A percentile compares a stretch with the other conserved stretches of the same genome.
Conservation (phyloP, 1,284 basidiomycete species). For the Apiotrichum montevideense region DNA sequence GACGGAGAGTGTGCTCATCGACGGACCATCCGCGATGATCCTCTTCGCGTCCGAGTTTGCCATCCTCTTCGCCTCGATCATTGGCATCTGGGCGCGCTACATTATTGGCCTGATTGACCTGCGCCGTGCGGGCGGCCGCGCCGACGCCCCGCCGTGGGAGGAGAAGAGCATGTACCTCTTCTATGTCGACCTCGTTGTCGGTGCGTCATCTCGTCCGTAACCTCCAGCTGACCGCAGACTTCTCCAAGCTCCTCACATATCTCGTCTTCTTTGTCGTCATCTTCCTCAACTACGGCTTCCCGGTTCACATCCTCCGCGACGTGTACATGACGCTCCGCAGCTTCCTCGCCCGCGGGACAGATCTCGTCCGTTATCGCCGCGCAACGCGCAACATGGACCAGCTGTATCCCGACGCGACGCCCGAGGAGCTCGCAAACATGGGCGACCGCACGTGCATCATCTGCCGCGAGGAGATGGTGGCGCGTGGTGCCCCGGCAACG, state of each 20-base stretch:
- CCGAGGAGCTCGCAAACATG: constrained; percentile 70
- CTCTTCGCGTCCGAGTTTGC: constrained; percentile 94
- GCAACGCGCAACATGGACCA: constrained; percentile 97
- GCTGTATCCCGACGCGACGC: constrained; percentile 88
- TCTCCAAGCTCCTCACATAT: constrained; percentile 87
- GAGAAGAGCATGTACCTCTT: constrained; percentile 96
- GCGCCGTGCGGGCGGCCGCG: constrained; percentile 71
- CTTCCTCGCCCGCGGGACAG: constrained; percentile 77
- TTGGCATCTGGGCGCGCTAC: constrained; percentile 77
- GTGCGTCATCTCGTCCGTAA: constrained; percentile 47
- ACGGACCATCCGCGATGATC: constrained; percentile 73
- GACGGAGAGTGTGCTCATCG: constrained; percentile 26
- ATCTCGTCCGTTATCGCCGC: constrained; percentile 82
- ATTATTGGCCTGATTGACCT: constrained; percentile 76
- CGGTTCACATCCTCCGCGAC: constrained; percentile 92
- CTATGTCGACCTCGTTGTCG: constrained; percentile 87
- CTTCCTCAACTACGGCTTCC: constrained; percentile 88
- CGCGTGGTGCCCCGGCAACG: constrained; percentile 29
- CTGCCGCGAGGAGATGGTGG: constrained; percentile 92
- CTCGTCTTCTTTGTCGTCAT: constrained; percentile 88
- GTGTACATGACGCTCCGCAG: constrained; percentile 91
- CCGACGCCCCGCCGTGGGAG: constrained; percentile 89
- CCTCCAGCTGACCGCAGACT: constrained; percentile 55
- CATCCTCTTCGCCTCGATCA: constrained; percentile 70
- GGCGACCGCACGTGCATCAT: constrained; percentile 95